phyloP scores from a whole-genome alignment of 441 rosid genomes.

The Metrosideros polymorpha region DNA sequence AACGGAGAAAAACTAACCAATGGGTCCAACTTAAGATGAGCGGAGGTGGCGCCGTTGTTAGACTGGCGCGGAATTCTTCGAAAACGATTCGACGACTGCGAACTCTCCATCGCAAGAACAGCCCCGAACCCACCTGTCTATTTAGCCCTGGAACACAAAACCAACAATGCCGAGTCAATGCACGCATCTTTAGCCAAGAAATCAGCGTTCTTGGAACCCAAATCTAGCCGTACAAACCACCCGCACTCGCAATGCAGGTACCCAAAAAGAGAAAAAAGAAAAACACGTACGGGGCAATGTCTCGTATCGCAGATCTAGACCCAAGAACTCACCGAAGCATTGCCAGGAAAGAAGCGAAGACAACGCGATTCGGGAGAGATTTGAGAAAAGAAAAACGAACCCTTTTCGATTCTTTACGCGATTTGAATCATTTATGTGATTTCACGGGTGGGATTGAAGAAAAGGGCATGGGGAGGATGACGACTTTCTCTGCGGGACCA shows the following conservation, averaged over 20 bases:
- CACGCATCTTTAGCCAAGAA: not conserved
- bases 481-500: not conserved
- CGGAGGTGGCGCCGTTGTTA: slow-evolving; percentile 2
- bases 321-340: not conserved
- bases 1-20: slow-evolving; percentile 31
- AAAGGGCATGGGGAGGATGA: not conserved
- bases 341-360: not conserved
- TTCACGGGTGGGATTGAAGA: not conserved
- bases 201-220: not conserved
- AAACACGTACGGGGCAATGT: not conserved
- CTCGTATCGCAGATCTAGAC: slow-evolving; percentile 3
- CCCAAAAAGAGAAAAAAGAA: not conserved
- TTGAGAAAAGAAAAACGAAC: not conserved
- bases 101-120: not conserved
- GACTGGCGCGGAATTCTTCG: slow-evolving; percentile 68
- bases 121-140: not conserved
- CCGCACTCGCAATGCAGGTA: slow-evolving; percentile 1
- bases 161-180: not conserved
- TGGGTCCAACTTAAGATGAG: slow-evolving; percentile 76
- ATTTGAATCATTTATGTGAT: not conserved
- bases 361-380: not conserved
- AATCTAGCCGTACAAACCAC: not conserved
- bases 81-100: slow-evolving; percentile 42
- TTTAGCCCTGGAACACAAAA: not conserved
- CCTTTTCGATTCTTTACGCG: not conserved